Evolutionary conservation across 1,139 yeast species (phyloP).

Genomic region (Pneumocystis murina): DNA sequence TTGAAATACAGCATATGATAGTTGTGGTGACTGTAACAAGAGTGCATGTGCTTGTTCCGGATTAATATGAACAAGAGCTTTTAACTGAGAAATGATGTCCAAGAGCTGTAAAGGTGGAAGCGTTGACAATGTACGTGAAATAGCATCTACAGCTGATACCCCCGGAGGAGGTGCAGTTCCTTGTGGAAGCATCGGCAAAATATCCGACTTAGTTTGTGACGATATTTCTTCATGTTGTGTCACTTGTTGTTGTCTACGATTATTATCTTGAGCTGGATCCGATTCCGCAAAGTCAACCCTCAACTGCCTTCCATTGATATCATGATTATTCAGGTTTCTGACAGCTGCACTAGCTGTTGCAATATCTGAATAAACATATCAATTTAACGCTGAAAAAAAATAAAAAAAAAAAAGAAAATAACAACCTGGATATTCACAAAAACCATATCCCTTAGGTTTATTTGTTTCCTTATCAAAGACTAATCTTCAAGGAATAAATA

Average conservation of each 20-base stretch:
- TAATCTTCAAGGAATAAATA: conserved; percentile 40
- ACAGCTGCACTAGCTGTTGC: conserved; percentile 89
- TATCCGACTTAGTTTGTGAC: conserved; percentile 4
- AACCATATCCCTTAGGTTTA: conserved; percentile 80
- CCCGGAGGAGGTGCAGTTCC: conserved; percentile 36
- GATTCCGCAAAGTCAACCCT: conserved; percentile 43
- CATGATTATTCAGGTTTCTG: conserved; percentile 66
- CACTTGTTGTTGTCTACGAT: conserved; percentile 11
- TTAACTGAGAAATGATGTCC: conserved; percentile 46
- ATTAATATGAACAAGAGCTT: conserved; percentile 45
- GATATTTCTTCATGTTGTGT: conserved; percentile 6
- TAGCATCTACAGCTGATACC: conserved; percentile 45
- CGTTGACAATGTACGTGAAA: conserved; percentile 42
- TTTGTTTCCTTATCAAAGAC: conserved; percentile 83
- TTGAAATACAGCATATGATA: conserved; percentile 71
- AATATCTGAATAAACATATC: conserved; percentile 19
- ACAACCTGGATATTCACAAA: conserved; percentile 52
- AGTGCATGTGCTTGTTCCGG: conserved; percentile 51
- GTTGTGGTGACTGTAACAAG: conserved; percentile 58
- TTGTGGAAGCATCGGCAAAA: conserved; percentile 14
- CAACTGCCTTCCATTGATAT: conserved; percentile 54
- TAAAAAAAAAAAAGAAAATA: not conserved
- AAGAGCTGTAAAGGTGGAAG: conserved; percentile 44
- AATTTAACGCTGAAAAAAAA: not conserved
- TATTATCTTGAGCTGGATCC: conserved; percentile 4